Evolutionary conservation across 2,329 filamentous ascomycete genomes (phyloP), one percentile per base, ranked within the genome.

Genomic region (Capronia epimyces): DNA sequence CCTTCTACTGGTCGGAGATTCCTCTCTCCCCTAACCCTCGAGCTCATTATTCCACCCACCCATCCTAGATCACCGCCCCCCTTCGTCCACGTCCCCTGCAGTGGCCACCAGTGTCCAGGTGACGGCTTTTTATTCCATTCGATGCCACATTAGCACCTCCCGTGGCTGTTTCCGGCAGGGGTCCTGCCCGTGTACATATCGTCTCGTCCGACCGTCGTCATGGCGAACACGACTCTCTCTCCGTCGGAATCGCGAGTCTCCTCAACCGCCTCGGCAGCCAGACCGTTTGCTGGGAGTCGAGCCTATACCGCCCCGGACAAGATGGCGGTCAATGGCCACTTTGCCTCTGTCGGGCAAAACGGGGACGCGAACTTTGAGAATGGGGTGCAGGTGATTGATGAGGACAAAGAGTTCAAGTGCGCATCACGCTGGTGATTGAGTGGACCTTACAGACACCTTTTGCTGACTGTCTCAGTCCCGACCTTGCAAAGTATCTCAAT

Each of bases 341-440:
- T 74, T 62, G 70, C 71, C 49, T 65, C 69, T 41, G 62, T 68
- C 49, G 70, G 68, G 49, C 67, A 67, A 55, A 64, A 66, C 43
- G 62, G 63, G 43, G 64, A 69, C 45, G 64, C 64, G 27, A 63
- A 65, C 46, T 97, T 91, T 69, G 87, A 89, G 66, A 87, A 95
- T 79, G 93, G 93, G 66, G 87, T 97, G 65, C 93, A 98, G 73
- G 89, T 98, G 63, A 88, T 98, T 66, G 89, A 96, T 68, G 90
- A 90, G 73, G 84, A 94, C 66, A 97, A 97, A 75, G 80, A 88
- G 63, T 98, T 96, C 82, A 97, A 95, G 89, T 95, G 34, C 34
- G 34, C 34, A 37, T 7, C 16, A 12, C 34, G 3, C 8, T 12
- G 18, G 4, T 16, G 12, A 18, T 18, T 37, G n/a, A n/a, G n/a